Conservation (phyloP, 139 green algal genomes). For the Marvania coccoides region DNA sequence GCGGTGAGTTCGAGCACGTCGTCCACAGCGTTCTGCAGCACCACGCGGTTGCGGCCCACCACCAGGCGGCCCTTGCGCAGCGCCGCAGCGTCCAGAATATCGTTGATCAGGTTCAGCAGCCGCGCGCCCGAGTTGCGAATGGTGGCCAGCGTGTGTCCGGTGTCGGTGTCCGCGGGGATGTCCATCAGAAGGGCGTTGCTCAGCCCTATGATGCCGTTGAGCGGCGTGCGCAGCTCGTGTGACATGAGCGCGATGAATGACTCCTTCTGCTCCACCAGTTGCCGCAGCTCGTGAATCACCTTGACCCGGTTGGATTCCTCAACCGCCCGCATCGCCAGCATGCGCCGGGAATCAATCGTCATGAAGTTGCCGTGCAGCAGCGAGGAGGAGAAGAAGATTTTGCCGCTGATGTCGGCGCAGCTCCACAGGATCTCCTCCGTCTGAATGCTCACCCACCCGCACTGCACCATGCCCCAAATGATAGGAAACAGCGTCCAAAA, state of each 20-base stretch:
- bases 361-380: slow-evolving; percentile 29
- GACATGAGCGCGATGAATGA: slow-evolving; percentile 65
- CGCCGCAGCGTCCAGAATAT: slow-evolving; percentile 56
- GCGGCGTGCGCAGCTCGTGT: slow-evolving; percentile 71
- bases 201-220: slow-evolving; percentile 74
- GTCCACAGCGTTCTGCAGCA: slow-evolving; percentile 28
- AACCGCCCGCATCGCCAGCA: slow-evolving; percentile 24
- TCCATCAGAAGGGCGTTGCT: slow-evolving; percentile 23
- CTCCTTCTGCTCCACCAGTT: slow-evolving; percentile 60
- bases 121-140: slow-evolving; percentile 26
- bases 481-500: slow-evolving; percentile 29
- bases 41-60: not conserved
- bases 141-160: slow-evolving; percentile 5
- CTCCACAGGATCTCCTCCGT: slow-evolving; percentile 26
- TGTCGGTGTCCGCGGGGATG: not conserved
- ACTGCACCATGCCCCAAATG: slow-evolving; percentile 23
- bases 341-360: slow-evolving; percentile 22
- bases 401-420: slow-evolving; percentile 17
- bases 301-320: slow-evolving; percentile 25
- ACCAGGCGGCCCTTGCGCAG: slow-evolving; percentile 20
- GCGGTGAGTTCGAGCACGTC: slow-evolving; percentile 44
- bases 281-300: slow-evolving; percentile 28
- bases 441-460: slow-evolving; percentile 1
- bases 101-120: slow-evolving; percentile 58
- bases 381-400: slow-evolving; percentile 30